phyloP scores from a whole-genome alignment of 192 early-diverging fungal genomes.

The Coemansia sp. region DNA sequence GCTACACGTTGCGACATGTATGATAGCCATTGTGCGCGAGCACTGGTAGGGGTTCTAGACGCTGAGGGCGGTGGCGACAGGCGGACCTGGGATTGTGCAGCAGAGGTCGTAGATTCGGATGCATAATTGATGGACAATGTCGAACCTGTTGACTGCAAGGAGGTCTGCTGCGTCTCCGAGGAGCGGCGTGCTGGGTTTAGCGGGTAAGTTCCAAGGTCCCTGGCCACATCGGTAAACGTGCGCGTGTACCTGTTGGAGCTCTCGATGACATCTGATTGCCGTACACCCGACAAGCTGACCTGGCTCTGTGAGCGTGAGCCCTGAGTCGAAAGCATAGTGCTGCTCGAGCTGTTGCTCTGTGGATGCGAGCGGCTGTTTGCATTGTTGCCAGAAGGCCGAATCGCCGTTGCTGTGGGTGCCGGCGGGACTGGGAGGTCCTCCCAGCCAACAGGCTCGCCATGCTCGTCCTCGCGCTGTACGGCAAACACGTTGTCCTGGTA shows the following conservation, averaged over 20 bases:
- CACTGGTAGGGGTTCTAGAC: neutral
- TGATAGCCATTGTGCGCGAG: conserved; percentile 7
- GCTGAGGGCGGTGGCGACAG: neutral
- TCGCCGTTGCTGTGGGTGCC: conserved; percentile 16
- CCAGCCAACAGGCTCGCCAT: conserved; percentile 33
- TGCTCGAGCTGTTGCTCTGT: neutral
- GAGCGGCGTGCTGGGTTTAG: neutral
- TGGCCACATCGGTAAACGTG: neutral
- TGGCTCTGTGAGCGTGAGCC: neutral
- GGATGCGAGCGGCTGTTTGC: no score
- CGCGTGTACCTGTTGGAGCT: neutral
- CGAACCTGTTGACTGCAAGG: no score
- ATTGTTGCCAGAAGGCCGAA: neutral
- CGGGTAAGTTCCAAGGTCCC: neutral
- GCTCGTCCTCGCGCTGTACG: conserved; percentile 37
- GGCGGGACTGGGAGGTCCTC: conserved; percentile 34
- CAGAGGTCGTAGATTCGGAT: neutral
- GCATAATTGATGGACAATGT: neutral
- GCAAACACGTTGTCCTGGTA: conserved; percentile 46
- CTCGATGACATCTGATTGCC: neutral
- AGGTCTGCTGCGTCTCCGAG: neutral
- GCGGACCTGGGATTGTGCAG: no score
- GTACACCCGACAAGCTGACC: neutral
- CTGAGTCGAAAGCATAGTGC: neutral
- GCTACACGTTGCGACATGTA: conserved; percentile 10